Conservation (phyloP, 2,329 filamentous ascomycete genomes). For the Dactylellina sp. region DNA sequence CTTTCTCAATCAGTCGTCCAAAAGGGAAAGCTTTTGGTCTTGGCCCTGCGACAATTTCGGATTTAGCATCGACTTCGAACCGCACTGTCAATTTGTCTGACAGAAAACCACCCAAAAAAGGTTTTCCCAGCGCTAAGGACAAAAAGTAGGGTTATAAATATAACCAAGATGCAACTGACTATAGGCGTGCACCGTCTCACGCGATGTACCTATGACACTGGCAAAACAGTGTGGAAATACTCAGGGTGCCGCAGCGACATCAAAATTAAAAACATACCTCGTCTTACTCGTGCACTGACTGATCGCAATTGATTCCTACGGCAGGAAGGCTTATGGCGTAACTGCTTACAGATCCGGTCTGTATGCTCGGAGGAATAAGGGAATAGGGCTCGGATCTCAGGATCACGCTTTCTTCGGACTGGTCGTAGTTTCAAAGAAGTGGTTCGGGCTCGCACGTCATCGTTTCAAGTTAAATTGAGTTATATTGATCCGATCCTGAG, state of each 20-base stretch:
- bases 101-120: neutral
- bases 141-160: neutral
- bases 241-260: slow-evolving; percentile 27
- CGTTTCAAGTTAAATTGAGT: slow-evolving; percentile 56
- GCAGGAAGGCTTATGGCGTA: slow-evolving; percentile 35
- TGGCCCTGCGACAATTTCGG: neutral
- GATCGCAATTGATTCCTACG: neutral
- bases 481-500: slow-evolving; percentile 26
- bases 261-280: slow-evolving; percentile 52
- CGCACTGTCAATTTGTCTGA: too few species aligned
- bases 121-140: neutral
- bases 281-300: slow-evolving; percentile 39
- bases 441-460: slow-evolving; percentile 51
- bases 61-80: slow-evolving; percentile 36
- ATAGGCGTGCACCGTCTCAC: slow-evolving; percentile 32
- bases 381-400: slow-evolving; percentile 19
- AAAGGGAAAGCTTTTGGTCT: neutral
- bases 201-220: slow-evolving; percentile 26
- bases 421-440: slow-evolving; percentile 33
- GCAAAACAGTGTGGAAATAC: slow-evolving; percentile 50
- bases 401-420: slow-evolving; percentile 15
- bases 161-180: slow-evolving; percentile 2
- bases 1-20: slow-evolving; percentile 32
- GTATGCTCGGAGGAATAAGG: slow-evolving; percentile 20
- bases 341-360: slow-evolving; percentile 26